Evolutionary conservation across 257 asterid species (phyloP).

Genomic region (Cinchona pubescens): DNA sequence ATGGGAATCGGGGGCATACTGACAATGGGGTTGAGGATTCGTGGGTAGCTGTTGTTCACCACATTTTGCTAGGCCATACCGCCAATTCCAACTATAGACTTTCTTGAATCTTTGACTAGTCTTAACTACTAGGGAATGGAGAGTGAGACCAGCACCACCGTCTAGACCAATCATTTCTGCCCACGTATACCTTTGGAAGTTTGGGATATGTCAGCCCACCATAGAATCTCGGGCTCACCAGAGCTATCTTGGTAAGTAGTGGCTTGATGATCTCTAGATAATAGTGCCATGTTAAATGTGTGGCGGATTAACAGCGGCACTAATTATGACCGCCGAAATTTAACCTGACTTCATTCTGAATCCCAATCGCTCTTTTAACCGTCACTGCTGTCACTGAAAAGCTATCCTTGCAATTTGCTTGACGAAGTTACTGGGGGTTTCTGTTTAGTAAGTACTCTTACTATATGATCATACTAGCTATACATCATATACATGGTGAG

Average conservation of each 20-base stretch:
- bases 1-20: slow-evolving; percentile 7
- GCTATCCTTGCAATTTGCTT: neutral
- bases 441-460: too few species aligned
- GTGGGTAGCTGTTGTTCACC: neutral
- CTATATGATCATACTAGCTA: too few species aligned
- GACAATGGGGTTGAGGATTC: neutral
- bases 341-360: neutral
- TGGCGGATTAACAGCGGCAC: neutral
- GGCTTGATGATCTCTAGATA: neutral
- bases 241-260: slow-evolving; percentile 15
- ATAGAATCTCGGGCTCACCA: neutral
- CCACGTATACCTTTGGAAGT: neutral
- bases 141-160: neutral
- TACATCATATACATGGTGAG: too few species aligned
- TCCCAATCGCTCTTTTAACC: neutral
- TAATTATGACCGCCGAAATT: slow-evolving; percentile 15
- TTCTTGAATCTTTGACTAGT: neutral
- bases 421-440: neutral
- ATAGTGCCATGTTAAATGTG: slow-evolving; percentile 10
- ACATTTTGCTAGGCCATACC: slow-evolving; percentile 2
- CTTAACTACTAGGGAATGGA: neutral
- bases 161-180: neutral
- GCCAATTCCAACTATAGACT: slow-evolving; percentile 3
- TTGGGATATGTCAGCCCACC: neutral
- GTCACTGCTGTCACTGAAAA: neutral